Conservation (phyloP, 2,329 filamentous ascomycete genomes). For the Fusarium sp. region DNA sequence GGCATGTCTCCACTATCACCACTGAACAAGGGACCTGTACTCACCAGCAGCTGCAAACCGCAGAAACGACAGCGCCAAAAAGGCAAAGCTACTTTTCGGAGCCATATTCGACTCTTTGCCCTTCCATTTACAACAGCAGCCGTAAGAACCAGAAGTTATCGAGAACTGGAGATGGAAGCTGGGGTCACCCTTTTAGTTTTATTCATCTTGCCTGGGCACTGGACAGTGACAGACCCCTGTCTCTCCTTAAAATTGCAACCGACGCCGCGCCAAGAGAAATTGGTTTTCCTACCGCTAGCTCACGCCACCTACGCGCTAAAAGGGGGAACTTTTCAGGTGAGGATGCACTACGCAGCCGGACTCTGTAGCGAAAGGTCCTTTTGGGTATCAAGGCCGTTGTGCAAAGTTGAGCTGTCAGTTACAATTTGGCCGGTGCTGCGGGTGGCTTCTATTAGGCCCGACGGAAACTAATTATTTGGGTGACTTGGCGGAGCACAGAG, state of each 20-base stretch:
- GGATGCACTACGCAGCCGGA: background rate
- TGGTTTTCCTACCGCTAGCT: constrained; percentile 34
- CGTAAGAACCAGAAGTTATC: constrained; percentile 18
- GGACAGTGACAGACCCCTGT: constrained; percentile 12
- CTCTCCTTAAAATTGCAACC: constrained; percentile 27
- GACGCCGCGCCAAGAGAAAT: constrained; percentile 26
- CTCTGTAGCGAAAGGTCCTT: background rate
- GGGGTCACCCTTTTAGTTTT: constrained; percentile 31
- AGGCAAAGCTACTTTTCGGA: constrained; percentile 40
- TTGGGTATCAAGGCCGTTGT: constrained; percentile 26
- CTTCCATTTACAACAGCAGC: constrained; percentile 33
- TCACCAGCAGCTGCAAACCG: constrained; percentile 40
- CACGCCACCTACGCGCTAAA: constrained; percentile 41
- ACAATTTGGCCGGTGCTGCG: background rate
- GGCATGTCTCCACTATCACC: background rate
- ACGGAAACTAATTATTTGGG: background rate
- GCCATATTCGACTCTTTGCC: constrained; percentile 40
- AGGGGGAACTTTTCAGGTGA: constrained; percentile 12
- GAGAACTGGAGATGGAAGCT: background rate
- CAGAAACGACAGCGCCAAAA: constrained; percentile 42
- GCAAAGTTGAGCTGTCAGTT: background rate
- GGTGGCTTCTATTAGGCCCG: constrained; percentile 10
- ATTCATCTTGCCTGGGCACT: constrained; percentile 40
- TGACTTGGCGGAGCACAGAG: background rate
- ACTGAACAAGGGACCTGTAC: constrained; percentile 1